Percentiles rank a stretch among this genome's conserved stretches.
phyloP scores from a whole-genome alignment of 352 stramenopile species.

The Plasmopara halstedii region DNA sequence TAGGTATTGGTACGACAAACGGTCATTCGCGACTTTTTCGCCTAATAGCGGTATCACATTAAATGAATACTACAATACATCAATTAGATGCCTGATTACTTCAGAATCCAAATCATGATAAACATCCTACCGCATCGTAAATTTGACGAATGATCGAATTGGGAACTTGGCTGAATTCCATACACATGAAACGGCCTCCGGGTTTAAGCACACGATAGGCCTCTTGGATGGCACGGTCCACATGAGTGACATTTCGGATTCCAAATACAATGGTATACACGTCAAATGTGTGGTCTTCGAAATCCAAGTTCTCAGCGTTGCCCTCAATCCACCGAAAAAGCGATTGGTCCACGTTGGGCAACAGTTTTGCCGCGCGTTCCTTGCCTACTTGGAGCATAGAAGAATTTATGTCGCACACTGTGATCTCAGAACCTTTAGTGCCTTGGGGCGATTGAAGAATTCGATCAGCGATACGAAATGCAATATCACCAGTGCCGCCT shows the following conservation, averaged over 20 bases:
- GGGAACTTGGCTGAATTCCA: slow-evolving; percentile 96
- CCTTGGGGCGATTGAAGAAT: slow-evolving; percentile 29
- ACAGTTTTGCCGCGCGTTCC: slow-evolving; percentile 72
- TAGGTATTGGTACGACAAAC: slow-evolving; percentile 97
- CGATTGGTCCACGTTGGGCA: slow-evolving; percentile 39
- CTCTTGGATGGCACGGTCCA: slow-evolving; percentile 92
- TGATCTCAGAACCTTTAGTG: slow-evolving; percentile 70
- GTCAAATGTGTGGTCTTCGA: slow-evolving; percentile 95
- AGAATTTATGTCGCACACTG: slow-evolving; percentile 98
- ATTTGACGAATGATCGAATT: slow-evolving; percentile 88
- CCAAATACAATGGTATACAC: slow-evolving; percentile 99
- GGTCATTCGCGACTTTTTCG: slow-evolving; percentile 94
- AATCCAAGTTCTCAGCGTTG: slow-evolving; percentile 95
- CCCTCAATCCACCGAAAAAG: slow-evolving; percentile 90
- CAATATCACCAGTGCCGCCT: slow-evolving; percentile 97
- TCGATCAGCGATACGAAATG: slow-evolving; percentile 93
- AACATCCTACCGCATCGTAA: slow-evolving; percentile 87
- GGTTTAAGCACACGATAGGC: slow-evolving; percentile 94
- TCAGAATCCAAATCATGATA: background rate
- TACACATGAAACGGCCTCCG: slow-evolving; percentile 95
- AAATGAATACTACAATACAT: slow-evolving; percentile 90
- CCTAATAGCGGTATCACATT: slow-evolving; percentile 95
- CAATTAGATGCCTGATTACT: background rate
- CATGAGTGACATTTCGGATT: slow-evolving; percentile 97
- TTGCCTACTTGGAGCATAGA: slow-evolving; percentile 97